Evolutionary conservation across 2,329 filamentous ascomycete species (phyloP).

Genomic region (Chaetomium sp.): DNA sequence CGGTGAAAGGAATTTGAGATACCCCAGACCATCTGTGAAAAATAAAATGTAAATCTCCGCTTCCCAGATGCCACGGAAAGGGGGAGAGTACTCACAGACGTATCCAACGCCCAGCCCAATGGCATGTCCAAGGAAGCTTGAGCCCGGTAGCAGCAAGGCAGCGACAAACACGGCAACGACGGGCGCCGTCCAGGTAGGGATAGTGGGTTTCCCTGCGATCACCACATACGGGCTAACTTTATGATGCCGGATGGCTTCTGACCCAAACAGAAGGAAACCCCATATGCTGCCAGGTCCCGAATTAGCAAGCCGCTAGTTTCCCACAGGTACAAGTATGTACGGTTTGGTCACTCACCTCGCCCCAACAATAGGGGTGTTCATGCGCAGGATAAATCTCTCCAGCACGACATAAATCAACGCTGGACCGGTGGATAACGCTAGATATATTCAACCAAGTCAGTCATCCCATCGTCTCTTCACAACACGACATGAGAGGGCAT

Average conservation of each 20-base stretch:
- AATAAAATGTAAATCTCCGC: conserved; percentile 19
- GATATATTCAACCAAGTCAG: conserved; percentile 1
- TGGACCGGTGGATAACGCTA: conserved; percentile 74
- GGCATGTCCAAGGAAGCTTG: conserved; percentile 79
- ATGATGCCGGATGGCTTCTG: conserved; percentile 82
- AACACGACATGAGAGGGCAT: background rate
- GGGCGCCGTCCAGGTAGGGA: conserved; percentile 90
- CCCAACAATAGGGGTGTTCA: conserved; percentile 71
- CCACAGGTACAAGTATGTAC: conserved; percentile 1
- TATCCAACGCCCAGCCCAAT: conserved; percentile 82
- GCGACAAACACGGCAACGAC: conserved; percentile 69
- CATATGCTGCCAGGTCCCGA: conserved; percentile 58
- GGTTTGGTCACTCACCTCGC: conserved; percentile 57
- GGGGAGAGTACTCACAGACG: conserved; percentile 57
- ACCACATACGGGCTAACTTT: conserved; percentile 72
- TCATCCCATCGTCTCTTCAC: background rate
- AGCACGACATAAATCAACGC: conserved; percentile 73
- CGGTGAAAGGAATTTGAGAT: conserved; percentile 81
- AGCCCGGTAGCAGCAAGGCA: conserved; percentile 69
- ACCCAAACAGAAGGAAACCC: conserved; percentile 81
- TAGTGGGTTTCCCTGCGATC: conserved; percentile 49
- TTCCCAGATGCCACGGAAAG: background rate
- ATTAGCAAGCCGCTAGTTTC: background rate
- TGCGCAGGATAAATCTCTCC: conserved; percentile 64
- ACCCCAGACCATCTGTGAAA: conserved; percentile 70